Evolutionary conservation across 2,329 filamentous ascomycete genomes (phyloP), one percentile per base, ranked within the genome.

Genomic region (Corinectria fuckeliana): DNA sequence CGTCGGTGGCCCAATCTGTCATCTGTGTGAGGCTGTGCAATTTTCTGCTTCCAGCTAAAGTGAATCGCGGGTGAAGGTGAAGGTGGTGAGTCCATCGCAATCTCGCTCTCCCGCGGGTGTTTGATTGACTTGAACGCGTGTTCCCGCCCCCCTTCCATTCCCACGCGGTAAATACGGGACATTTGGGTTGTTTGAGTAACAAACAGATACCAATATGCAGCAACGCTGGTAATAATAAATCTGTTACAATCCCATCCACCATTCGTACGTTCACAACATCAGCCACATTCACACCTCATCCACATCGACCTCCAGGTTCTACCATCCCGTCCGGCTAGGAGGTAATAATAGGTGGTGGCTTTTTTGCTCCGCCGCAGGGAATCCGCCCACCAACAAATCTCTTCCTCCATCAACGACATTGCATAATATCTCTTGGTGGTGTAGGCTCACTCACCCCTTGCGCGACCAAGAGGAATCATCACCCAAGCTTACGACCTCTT

Each of bases 21-120:
- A 49, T 49, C 21, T 20, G 25, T 41, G 26, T 26, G 39, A 38
- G 48, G 25, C 36, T 34, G 45, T 56, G 53, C 30, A 30, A 47
- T 30, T 36, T n/a, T n/a, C n/a, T n/a, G n/a, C n/a, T n/a, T n/a
- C n/a, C n/a, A n/a, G 23, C 16, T 14, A n/a, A 16, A 21, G 36
- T 5, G 16, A 18, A 44, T 10, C 10, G 30, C 32, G 5, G 14
- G 21, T 45, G 42, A 45, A 21, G 21, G 38, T 44, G 25, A 42
- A 36, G 47, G 18, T 51, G 48, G 41, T 44, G 32, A 58, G 55
- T 45, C 39, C 55, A 58, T 58, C 55, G 41, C 16, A 58, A 58
- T 58, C 49, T 58, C 55, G 49, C 48, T 52, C 41, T 16, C 18
- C 26, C 21, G 23, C 25, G 16, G 49, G 32, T 39, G 48, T 42